A percentile compares a stretch with the other conserved stretches of the same genome.
Evolutionary conservation across 2,329 filamentous ascomycete species (phyloP).

Genomic region (Aspergillus latus): DNA sequence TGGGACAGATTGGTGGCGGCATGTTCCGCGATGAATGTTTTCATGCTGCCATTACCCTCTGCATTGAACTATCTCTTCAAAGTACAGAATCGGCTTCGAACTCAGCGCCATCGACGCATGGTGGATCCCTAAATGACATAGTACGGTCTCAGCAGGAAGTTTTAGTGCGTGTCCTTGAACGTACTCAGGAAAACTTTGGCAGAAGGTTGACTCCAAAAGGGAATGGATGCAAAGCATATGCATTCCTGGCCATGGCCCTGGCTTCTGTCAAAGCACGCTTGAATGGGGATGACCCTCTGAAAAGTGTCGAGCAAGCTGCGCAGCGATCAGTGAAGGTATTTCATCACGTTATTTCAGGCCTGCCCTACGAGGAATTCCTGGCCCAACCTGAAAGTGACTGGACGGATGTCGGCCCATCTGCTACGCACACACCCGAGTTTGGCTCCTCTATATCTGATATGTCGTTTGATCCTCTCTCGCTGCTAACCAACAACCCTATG

Average conservation of each 20-base stretch:
- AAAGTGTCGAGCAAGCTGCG: conserved; percentile 26
- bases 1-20: conserved; percentile 33
- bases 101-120: conserved; percentile 13
- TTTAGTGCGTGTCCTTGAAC: conserved; percentile 32
- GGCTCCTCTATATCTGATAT: conserved; percentile 21
- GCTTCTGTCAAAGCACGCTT: conserved; percentile 34
- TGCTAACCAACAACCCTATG: conserved; percentile 23
- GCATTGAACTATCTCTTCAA: conserved; percentile 36
- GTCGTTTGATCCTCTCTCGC: conserved; percentile 26
- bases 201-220: conserved; percentile 28
- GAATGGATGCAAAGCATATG: conserved; percentile 31
- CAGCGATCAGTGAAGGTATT: conserved; percentile 25
- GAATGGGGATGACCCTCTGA: conserved; percentile 30
- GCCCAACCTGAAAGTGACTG: conserved; percentile 19
- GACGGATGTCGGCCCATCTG: conserved; percentile 8
- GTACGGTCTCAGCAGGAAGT: conserved; percentile 33
- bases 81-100: conserved; percentile 23
- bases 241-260: conserved; percentile 31
- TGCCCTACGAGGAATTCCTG: conserved; percentile 24
- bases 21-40: conserved; percentile 39
- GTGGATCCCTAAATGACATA: conserved; percentile 28
- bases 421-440: conserved; percentile 13
- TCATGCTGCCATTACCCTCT: conserved; percentile 34
- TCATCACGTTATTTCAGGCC: conserved; percentile 25
- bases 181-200: conserved; percentile 30